Base-by-base conservation (phyloP, 1,284 basidiomycete species). In the Pseudozyma thailandica region DNA sequence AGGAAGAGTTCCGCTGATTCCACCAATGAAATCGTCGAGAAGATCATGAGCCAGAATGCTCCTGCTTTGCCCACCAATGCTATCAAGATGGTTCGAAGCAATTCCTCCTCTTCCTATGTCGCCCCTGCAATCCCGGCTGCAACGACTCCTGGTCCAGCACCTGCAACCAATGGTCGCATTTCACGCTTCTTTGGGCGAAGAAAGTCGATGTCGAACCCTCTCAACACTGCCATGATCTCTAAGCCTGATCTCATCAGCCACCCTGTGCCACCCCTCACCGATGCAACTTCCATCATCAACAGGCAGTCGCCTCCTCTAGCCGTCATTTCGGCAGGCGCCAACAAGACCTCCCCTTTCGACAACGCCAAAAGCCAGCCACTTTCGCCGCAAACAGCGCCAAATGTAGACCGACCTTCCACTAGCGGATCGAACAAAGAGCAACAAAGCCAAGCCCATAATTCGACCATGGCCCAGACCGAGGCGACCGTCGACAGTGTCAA, bases 101-200 rank as follows among this genome's bases (percentile, higher is more conserved):
- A 21, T n/a, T 21, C 27, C 6, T 26, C 39, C 15, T 16, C 48
- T 20, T 10, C 45, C 8, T 20, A 37, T 21, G 27, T 25, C 28
- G 48, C 48, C 23, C 42, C 20, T n/a, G 50, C 35, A 6, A 27
- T 13, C 23, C 38, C 33, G 5, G 9, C 54, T 6, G 26, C 10
- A 12, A 30, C 45, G 7, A 28, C 30, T 15, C n/a, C 46, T 6
- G 16, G n/a, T 16, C 15, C 31, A n/a, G 16, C 13, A 5, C 1
- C 38, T 9, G 46, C 16, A 18, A 9, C 31, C 0, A 33, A 23
- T 4, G 49, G 52, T 16, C 58, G 65, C 12, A 43, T 69, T 16
- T 41, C 65, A 2, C 50, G 59, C 12, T 31, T 69, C 25, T 69
- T 69, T 25, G 54, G 58, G 9, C 65, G 65, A 9, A 51, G 59